Evolutionary conservation across 1,284 basidiomycete species (phyloP).

Genomic region (Inonotus hispidus): DNA sequence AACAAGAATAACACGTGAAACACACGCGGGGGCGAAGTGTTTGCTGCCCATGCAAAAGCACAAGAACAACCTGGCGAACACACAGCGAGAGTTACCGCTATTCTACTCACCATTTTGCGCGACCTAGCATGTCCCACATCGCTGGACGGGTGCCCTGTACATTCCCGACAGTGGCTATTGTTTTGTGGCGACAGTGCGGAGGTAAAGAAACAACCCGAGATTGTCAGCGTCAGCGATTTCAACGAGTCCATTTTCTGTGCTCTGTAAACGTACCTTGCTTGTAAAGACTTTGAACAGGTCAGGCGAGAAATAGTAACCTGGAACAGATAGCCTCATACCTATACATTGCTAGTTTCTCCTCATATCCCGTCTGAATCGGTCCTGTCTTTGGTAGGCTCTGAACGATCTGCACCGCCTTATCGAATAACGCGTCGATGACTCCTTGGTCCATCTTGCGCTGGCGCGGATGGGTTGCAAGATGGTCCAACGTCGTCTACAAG

Average conservation of each 20-base stretch:
- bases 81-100: neutral
- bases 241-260: neutral
- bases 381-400: slow-evolving; percentile 90
- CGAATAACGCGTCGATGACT: slow-evolving; percentile 79
- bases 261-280: slow-evolving; percentile 69
- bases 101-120: slow-evolving; percentile 81
- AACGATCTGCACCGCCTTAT: slow-evolving; percentile 91
- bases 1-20: slow-evolving; percentile 24
- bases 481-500: neutral
- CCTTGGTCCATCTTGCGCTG: slow-evolving; percentile 41
- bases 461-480: neutral
- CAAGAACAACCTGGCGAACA: neutral
- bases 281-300: slow-evolving; percentile 55
- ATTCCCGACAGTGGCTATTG: slow-evolving; percentile 81
- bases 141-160: slow-evolving; percentile 77
- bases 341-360: slow-evolving; percentile 94
- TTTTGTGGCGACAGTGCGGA: slow-evolving; percentile 15
- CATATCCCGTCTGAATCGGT: slow-evolving; percentile 94
- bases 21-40: neutral
- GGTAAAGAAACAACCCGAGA: neutral
- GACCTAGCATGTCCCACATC: slow-evolving; percentile 87
- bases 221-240: neutral
- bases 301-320: slow-evolving; percentile 9
- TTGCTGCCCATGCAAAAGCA: no score
- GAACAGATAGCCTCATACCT: slow-evolving; percentile 45